Evolutionary conservation across 2,329 filamentous ascomycete genomes (phyloP), one percentile per base, ranked within the genome.

Genomic region (Paecilomyces sp.): DNA sequence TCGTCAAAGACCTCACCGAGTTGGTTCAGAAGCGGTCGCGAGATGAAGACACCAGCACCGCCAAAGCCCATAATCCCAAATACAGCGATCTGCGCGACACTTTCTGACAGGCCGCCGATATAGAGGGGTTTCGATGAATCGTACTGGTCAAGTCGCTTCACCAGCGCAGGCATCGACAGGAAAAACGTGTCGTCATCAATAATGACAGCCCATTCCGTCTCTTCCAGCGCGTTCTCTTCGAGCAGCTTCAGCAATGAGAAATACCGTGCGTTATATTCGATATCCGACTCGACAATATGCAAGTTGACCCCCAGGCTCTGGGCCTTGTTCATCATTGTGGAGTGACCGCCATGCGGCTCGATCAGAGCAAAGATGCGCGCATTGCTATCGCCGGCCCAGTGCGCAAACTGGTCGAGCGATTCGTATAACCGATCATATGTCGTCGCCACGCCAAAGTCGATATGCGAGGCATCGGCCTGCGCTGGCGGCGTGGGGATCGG

Each of bases 161-260:
- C 74, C 15, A 87, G 73, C 0, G 76, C 76, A 57, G 79, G 70
- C 53, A 87, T 77, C 1, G 81, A 83, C 1, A 82, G 79, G 68
- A 86, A 86, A 69, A 87, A 87, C 1, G 85, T 87, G 65, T 87
- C 85, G 65, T 87, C 85, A 66, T 87, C 84, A 41, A 87, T 78
- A 55, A 87, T 75, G 54, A 79, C 80, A 13, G 80, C 77, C 84
- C 85, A 87, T 33, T 76, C 73, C 0, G 83, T 84, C 13, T 75
- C 65, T 0, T 77, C 69, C 9, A 72, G 77, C 33, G 75, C 69
- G 56, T 79, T 73, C 25, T 76, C 67, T 25, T 83, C 70, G 61
- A 86, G 76, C 41, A 82, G 75, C 30, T 78, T 74, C 8, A 86
- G 70, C 12, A 86, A 76, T 12, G 82, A 77, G 67, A 86, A 86